Percentiles rank a stretch among this genome's conserved stretches.
Evolutionary conservation across 768 basidiomycete genomes (phyloP).

Genomic region (Agaricus blazei): DNA sequence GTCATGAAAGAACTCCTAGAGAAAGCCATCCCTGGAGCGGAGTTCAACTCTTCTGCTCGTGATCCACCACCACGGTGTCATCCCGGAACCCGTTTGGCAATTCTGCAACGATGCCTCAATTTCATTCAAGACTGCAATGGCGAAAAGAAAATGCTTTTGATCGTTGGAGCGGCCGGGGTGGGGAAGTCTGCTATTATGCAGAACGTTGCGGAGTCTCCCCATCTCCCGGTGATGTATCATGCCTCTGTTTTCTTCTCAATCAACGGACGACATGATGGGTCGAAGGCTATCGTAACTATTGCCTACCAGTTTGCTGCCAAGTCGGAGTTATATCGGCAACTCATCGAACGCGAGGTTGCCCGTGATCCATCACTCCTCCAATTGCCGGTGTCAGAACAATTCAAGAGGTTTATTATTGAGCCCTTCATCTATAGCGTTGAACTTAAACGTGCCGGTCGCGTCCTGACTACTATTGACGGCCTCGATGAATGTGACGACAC

Average conservation of each 20-base stretch:
- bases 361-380: background rate
- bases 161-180: background rate
- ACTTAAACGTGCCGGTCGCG: background rate
- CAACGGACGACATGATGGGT: background rate
- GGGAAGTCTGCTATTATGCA: background rate
- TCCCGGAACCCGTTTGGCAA: background rate
- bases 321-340: no score
- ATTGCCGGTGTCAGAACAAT: conserved; percentile 9
- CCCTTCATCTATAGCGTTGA: background rate
- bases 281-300: background rate
- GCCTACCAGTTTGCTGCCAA: background rate
- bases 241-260: background rate
- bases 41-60: background rate
- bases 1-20: background rate
- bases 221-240: background rate
- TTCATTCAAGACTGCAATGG: background rate
- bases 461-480: conserved; percentile 17
- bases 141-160: background rate
- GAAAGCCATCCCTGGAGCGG: background rate
- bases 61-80: background rate
- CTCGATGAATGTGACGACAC: conserved; percentile 20
- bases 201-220: background rate
- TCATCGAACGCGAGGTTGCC: no score
- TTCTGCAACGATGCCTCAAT: background rate
- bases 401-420: conserved; percentile 10